Base-by-base conservation (phyloP, 169 alveolate species). In the Theileria parva region DNA sequence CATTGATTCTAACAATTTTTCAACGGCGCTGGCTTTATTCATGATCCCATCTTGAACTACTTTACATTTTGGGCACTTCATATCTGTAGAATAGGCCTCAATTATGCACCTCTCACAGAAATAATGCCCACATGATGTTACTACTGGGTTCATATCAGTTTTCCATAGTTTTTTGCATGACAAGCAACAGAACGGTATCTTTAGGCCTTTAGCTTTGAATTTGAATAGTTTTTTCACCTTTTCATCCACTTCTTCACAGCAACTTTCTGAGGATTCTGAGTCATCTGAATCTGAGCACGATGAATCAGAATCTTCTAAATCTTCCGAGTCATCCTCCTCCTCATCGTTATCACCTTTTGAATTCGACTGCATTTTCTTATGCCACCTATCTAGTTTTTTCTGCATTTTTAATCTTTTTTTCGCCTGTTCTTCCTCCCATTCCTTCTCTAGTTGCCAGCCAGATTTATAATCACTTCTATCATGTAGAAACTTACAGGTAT, bases 401-500 rank as follows among this genome's bases (percentile, higher is more conserved):
- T 87, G 88, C 81, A 89, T 66, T 57, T 88, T 81, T 76, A 83
- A 92, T 72, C 85, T 88, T 88, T 94, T 94, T 73, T 79, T 86
- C 74, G 92, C 88, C 81, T 93, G 93, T 72, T 89, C 86, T 75
- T 93, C 91, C 75, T 96, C 94, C 95, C 97, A 96, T 69, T 96
- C 99, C 63, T 88, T 89, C 71, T 97, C 99, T 39, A 96, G 55
- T 80, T 95, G 96, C 99, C 99, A 97, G 30, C 99, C 99, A 30
- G 95, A 78, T 70, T 96, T 97, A 85, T 96, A 98, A 81, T 98
- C 99, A 71, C 98, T 90, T 65, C 99, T 83, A 89, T 98, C 99
- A 90, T 98, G 99, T 55, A 98, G 91, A 83, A 95, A 98, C 72
- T 95, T 93, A 86, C 99, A 98, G 39, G 98, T 93, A 67, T 98